phyloP scores from a whole-genome alignment of 2,329 filamentous ascomycete genomes.

The Pseudogymnoascus sp. region DNA sequence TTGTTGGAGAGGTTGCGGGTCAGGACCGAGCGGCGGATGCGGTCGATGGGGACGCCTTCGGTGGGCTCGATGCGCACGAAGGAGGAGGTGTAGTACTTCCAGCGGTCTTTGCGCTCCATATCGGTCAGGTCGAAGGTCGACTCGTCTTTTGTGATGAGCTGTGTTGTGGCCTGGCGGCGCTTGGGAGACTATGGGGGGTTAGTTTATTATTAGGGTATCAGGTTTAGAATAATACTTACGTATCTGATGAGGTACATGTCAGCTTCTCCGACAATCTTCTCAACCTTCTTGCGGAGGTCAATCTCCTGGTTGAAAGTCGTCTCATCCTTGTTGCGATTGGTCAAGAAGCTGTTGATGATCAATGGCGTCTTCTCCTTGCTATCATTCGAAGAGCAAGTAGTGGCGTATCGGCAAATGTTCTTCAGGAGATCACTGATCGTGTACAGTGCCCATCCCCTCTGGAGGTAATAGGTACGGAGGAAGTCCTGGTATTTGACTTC shows the following conservation, averaged over 20 bases:
- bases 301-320: slow-evolving; percentile 88
- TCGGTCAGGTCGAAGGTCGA: slow-evolving; percentile 83
- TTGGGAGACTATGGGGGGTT: slow-evolving; percentile 51
- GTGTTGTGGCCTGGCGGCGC: slow-evolving; percentile 62
- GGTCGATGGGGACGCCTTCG: slow-evolving; percentile 62
- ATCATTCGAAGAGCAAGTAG: slow-evolving; percentile 78
- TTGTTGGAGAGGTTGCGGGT: slow-evolving; percentile 62
- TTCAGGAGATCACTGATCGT: slow-evolving; percentile 83
- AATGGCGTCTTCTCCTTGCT: slow-evolving; percentile 90
- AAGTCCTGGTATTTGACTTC: slow-evolving; percentile 81
- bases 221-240: slow-evolving; percentile 51
- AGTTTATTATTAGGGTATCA: slow-evolving; percentile 23
- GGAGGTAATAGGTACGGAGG: slow-evolving; percentile 83
- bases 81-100: slow-evolving; percentile 94
- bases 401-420: slow-evolving; percentile 71
- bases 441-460: slow-evolving; percentile 88
- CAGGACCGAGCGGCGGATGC: slow-evolving; percentile 62
- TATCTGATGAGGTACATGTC: slow-evolving; percentile 87
- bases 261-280: slow-evolving; percentile 86
- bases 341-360: slow-evolving; percentile 79
- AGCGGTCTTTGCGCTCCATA: slow-evolving; percentile 72
- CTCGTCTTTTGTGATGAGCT: slow-evolving; percentile 61
- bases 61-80: slow-evolving; percentile 86
- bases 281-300: slow-evolving; percentile 81
- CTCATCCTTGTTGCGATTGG: slow-evolving; percentile 71